Evolutionary conservation across 1,284 basidiomycete species (phyloP).

Genomic region (Ustilago curta): DNA sequence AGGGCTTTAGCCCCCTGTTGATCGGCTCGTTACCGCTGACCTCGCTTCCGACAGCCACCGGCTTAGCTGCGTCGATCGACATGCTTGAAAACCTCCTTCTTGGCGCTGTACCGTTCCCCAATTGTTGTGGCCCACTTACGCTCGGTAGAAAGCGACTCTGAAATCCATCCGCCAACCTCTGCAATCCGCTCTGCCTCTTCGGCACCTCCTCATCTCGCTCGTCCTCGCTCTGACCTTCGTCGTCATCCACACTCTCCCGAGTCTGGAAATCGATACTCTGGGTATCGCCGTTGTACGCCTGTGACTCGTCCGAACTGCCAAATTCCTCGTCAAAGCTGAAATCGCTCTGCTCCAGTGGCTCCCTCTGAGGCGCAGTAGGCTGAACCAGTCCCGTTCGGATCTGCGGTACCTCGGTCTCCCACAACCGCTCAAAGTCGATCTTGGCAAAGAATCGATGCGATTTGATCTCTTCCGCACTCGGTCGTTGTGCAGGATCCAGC

Average conservation of each 20-base stretch:
- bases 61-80: slow-evolving; percentile 28
- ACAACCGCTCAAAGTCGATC: slow-evolving; percentile 54
- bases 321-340: slow-evolving; percentile 51
- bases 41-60: background rate
- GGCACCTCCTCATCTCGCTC: slow-evolving; percentile 11
- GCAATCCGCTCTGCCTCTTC: slow-evolving; percentile 30
- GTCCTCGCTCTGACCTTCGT: slow-evolving; percentile 5
- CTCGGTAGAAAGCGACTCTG: slow-evolving; percentile 25
- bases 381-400: slow-evolving; percentile 50
- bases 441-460: slow-evolving; percentile 52
- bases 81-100: slow-evolving; percentile 35
- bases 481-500: slow-evolving; percentile 56
- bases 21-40: background rate
- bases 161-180: slow-evolving; percentile 35
- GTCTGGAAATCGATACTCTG: slow-evolving; percentile 37
- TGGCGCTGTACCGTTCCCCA: slow-evolving; percentile 10
- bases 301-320: slow-evolving; percentile 39
- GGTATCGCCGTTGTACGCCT: slow-evolving; percentile 37
- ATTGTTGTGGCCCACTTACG: background rate
- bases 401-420: slow-evolving; percentile 38
- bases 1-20: slow-evolving; percentile 9
- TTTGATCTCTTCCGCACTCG: slow-evolving; percentile 42
- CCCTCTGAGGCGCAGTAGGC: slow-evolving; percentile 17
- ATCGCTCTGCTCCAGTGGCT: slow-evolving; percentile 19
- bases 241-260: slow-evolving; percentile 4